A percentile compares a stretch with the other conserved stretches of the same genome.
phyloP scores from a whole-genome alignment of 352 stramenopile genomes.

The Phytophthora hibernalis region DNA sequence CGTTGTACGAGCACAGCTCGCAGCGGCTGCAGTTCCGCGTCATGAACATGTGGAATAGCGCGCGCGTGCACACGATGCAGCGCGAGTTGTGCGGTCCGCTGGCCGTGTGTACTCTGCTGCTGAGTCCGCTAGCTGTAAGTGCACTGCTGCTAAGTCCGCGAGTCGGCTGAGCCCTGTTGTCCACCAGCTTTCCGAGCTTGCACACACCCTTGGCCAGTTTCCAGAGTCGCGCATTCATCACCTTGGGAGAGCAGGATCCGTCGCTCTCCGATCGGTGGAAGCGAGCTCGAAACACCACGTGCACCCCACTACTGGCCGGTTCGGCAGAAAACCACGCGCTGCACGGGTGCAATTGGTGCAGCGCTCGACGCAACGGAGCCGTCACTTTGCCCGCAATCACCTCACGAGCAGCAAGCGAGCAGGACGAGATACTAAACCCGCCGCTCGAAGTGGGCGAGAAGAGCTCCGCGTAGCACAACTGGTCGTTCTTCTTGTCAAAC shows the following conservation, averaged over 20 bases:
- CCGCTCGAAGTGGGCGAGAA: constrained; percentile 35
- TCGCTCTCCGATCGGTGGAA: constrained; percentile 28
- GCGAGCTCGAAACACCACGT: constrained; percentile 35
- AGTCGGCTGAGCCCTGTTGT: not conserved
- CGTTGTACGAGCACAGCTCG: constrained; percentile 42
- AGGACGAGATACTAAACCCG: constrained; percentile 39
- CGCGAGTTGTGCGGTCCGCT: constrained; percentile 35
- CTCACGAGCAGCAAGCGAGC: constrained; percentile 32
- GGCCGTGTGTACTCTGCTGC: not conserved
- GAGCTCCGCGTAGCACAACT: constrained; percentile 43
- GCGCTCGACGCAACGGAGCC: constrained; percentile 6
- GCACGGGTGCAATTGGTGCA: constrained; percentile 40
- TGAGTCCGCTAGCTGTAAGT: constrained; percentile 4
- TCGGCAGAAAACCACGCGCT: constrained; percentile 36
- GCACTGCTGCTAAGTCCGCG: constrained; percentile 9
- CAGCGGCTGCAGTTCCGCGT: constrained; percentile 28
- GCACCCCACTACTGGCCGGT: constrained; percentile 27
- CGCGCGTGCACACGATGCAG: constrained; percentile 43
- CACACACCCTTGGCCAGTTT: constrained; percentile 38
- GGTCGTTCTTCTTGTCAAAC: constrained; percentile 48
- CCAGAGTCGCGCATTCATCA: constrained; percentile 34
- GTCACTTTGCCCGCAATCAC: constrained; percentile 32
- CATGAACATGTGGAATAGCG: constrained; percentile 27
- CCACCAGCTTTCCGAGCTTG: constrained; percentile 31
- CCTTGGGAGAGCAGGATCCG: constrained; percentile 29